phyloP scores from a whole-genome alignment of 2,329 filamentous ascomycete species.

The Malbranchea cinnamomea region DNA sequence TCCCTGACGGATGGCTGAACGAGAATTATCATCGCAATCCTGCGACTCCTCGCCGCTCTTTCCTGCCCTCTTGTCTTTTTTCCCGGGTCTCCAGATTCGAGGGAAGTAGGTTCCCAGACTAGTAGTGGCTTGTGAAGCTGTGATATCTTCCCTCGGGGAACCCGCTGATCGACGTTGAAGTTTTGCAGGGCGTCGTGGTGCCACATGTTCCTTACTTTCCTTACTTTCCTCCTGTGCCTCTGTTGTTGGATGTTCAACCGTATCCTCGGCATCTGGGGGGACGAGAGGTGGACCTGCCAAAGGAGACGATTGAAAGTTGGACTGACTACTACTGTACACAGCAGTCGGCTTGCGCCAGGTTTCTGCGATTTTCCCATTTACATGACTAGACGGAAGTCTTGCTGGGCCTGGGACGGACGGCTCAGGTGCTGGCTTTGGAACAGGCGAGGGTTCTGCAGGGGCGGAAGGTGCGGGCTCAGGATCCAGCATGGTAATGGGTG shows the following conservation, averaged over 20 bases:
- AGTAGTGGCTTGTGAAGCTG: too few relatives aligned
- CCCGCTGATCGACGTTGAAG: not conserved
- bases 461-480: too few relatives aligned
- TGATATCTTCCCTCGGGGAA: slow-evolving; percentile 2
- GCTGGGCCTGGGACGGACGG: too few relatives aligned
- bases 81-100: slow-evolving; percentile 6
- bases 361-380: too few relatives aligned
- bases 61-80: slow-evolving; percentile 4
- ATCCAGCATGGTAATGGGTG: too few relatives aligned
- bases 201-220: slow-evolving; percentile 1
- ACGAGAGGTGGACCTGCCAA: slow-evolving; percentile 14
- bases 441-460: too few relatives aligned
- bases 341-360: too few relatives aligned
- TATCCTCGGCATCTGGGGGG: slow-evolving; percentile 3
- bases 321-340: too few relatives aligned
- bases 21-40: not conserved
- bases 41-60: not conserved
- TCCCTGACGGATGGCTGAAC: slow-evolving; percentile 1
- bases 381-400: too few relatives aligned
- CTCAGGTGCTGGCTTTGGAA: too few relatives aligned
- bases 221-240: slow-evolving; percentile 1
- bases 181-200: slow-evolving; percentile 1
- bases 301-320: slow-evolving; percentile 19
- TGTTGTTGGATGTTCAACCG: slow-evolving; percentile 2
- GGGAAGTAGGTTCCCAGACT: slow-evolving; percentile 6